Base-by-base conservation (phyloP, 2,329 filamentous ascomycete genomes). In the Lecanosticta acicola region DNA sequence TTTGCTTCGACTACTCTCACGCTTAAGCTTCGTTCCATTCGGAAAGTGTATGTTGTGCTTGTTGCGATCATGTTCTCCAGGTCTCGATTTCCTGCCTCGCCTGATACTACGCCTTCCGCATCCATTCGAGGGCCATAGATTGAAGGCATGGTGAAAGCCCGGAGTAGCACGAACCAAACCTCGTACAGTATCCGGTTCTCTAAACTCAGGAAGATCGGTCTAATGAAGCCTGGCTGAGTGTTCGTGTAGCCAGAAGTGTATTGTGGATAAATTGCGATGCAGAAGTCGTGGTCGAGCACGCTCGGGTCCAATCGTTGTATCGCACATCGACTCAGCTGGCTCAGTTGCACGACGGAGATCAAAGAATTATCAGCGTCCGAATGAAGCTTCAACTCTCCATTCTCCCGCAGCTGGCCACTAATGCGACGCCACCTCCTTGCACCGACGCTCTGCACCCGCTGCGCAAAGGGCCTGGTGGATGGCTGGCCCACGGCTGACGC, bases 241-340 rank as follows among this genome's bases (percentile, higher is more conserved):
- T 84, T 78, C 2, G 80, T 84, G 1, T 87, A 79, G 16, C 80
- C 81, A 8, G 85, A 77, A 1, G 87, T 83, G 67, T 98, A 97
- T 52, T 91, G 90, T 13, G 93, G 91, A 61, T 96, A 96, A 38
- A 98, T 91, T 42, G 87, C 90, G 53, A 98, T 86, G 70, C 90
- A 97, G 62, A 87, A 93, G 49, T 96, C 88, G 65, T 93, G 87
- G 54, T 94, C 88, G 34, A 98, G 69, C 7, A 98, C 91, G 3
- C 90, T 94, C 42, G 82, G 81, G 66, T 97, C 88, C 41, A 98
- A 74, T 57, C 90, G 81, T 65, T 98, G 93, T 42, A 98, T 83
- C 7, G 91, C 88, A 64, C 85, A 93, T 43, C 93, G 80, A 14
- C 89, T 93, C 5, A 98, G 74, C 59, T 95, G 87, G 10, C 88